Evolutionary conservation across 192 early-diverging fungal species (phyloP), one percentile per base, ranked within the genome.

Genomic region (Dissophora ornata): DNA sequence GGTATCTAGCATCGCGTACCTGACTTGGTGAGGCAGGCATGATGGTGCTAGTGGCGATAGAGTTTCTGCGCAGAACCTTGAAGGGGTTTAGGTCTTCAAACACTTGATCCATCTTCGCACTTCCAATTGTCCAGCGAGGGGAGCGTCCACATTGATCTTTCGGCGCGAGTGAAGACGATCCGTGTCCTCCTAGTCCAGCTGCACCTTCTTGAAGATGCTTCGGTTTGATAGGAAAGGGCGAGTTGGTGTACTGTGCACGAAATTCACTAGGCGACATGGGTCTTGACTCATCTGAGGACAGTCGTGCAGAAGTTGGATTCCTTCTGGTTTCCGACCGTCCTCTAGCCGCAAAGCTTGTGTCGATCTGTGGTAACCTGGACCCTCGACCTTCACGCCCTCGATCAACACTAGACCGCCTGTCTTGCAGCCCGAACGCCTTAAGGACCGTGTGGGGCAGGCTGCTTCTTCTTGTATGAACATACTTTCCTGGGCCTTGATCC

Each of bases 31-130:
- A 41, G 7, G 24, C 29, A 13, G 50, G 38, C 15, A 42, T 19
- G 11, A 33, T 3, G 13, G 3, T 3, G 38, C 24, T 33, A 47
- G 29, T 41, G 36, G 24, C 38, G 28, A 24, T 16, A 38, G 36
- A 21, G 36, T 30, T 44, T 46, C 49, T 59, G 24, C 52, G 29
- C 16, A 70, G 19, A 9, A 32, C 9, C 41, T 70, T 70, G 57
- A 70, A 70, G 0, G 57, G 58, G 34, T 70, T 70, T 30, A 70
- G n/a, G 29, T 70, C 67, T 32, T 61, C 67, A 61, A 70, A 54
- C 32, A 61, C 44, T 0, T 70, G 67, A 18, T 53, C 57, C 16
- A 66, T 55, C 30, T 56, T 66, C 10, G 63, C 38, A 40, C 41
- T 46, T 30, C 57, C 58, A 24, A 33, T 61, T 19, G 48, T 29